Base-by-base conservation (phyloP, 1,284 basidiomycete species). In the Ganoderma sp. region DNA sequence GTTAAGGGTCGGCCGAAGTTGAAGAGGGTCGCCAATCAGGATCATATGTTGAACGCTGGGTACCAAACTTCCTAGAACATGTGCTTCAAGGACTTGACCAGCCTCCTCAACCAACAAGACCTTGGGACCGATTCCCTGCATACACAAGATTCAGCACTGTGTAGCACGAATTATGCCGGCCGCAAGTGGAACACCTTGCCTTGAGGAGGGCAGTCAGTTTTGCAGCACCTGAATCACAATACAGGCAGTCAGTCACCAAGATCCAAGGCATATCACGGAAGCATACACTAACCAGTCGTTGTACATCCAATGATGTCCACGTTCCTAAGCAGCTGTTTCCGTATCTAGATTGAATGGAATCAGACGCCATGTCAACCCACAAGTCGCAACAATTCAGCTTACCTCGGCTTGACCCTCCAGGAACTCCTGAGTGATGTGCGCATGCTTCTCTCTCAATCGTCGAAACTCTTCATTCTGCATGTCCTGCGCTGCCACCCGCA, bases 1-100 rank as follows among this genome's bases (percentile, higher is more conserved):
- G 66, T 87, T 88, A 56, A 93, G 72, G 0, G 83, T 90, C 0
- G 91, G 91, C 3, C 90, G 84, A 2, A 93, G 81, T 77, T 93
- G 91, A 2, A 85, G 80, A 0, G 91, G 75, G 50, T 77, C 75
- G 9, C 75, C 75, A 28, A 71, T 70, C 34, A 63, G 59, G 68
- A 78, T 61, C 45, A 78, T 56, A 48, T 77, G 75, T 56, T 76
- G 73, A 4, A 75, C 69, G 22, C 67, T 72, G 0, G 85, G 86
- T 3, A 90, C 88, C 1, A 92, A 81, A 59, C 82, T 85, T 1
- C 85, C 86, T 0, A 92, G 75, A 14, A 91, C 81, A 72, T 93
- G 91, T 2, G 91, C 87, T 78, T 93, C 92, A 17, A 93, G 82
- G 0, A 93, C 90, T 79, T 93, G 91, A 0, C 92, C 92, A 0